Base-by-base conservation (phyloP, 768 basidiomycete genomes). In the Pseudohyphozyma bogoriensis region DNA sequence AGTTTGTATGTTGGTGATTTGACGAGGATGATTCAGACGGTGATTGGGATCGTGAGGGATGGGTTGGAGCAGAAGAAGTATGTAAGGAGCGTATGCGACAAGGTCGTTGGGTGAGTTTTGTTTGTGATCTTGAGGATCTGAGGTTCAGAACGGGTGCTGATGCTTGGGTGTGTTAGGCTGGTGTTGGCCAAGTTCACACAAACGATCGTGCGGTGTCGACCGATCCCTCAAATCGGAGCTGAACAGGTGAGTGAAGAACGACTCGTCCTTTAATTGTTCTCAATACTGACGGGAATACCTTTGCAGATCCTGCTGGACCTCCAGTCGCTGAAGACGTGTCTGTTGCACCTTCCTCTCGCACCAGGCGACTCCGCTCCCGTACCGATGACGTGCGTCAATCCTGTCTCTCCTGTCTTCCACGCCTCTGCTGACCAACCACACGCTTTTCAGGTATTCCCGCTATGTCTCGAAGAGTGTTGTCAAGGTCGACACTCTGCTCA, bases 1-100 rank as follows among this genome's bases (percentile, higher is more conserved):
- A 93, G 90, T 0, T 76, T 81, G 1, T 95, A 92, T 71, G 80
- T 88, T 6, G 77, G 77, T 7, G 91, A 93, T 52, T 76, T 97
- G 22, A 80, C 86, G 5, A 81, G 79, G 51, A 82, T 82, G 1
- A 78, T 86, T 29, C 86, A 89, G 66, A 81, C 84, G 69, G 82
- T 91, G 11, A 78, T 84, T 4, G 89, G 88, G 51, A 76, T 79
- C 16, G 81, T 93, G 55, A 84, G 85, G 62, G 84, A 85, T 4
- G 78, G 86, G 12, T 79, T 97, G 13, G 91, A 97, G 74, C 87
- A 90, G 69, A 95, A 95, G 80, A 95, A 89, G 71, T 97, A 92
- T 73, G 72, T 89, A 45, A 79, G 89, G 56, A 99, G 92, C 74
- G 60, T 92, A 72, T 82, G 91, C 54, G 95, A 99, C 72, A 96